These are phyloP conservation scores for Saturnispora ahearnii DNA, from an alignment of 805 yeast genomes.

Conservation along the genomic window DNA sequence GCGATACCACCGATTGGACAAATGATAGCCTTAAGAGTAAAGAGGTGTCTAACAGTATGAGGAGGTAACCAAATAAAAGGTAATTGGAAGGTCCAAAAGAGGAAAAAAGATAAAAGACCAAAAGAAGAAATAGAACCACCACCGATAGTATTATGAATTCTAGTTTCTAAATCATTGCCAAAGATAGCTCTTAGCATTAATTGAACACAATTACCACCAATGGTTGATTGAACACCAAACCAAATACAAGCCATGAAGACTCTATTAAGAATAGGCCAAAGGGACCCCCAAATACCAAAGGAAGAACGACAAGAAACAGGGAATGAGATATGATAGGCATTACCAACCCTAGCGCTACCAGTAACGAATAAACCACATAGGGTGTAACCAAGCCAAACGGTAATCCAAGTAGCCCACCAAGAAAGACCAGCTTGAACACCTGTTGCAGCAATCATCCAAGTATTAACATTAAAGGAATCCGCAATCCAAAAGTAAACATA, in stretches of 20 bases:
- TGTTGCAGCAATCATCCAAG: conserved; percentile 87
- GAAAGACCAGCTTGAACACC: conserved; percentile 69
- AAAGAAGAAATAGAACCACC: conserved; percentile 48
- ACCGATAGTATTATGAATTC: conserved; percentile 57
- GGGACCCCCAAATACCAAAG: conserved; percentile 78
- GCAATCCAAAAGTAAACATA: conserved; percentile 79
- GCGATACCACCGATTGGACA: conserved; percentile 81
- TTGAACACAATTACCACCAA: conserved; percentile 77
- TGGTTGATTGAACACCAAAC: conserved; percentile 81
- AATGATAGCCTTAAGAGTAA: conserved; percentile 69
- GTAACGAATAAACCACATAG: conserved; percentile 63
- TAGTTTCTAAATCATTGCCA: conserved; percentile 51
- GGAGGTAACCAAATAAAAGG: conserved; percentile 81
- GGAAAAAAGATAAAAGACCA: conserved; percentile 64
- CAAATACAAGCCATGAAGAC: conserved; percentile 73
- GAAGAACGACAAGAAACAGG: conserved; percentile 77
- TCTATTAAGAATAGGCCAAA: conserved; percentile 85
- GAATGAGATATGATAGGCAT: conserved; percentile 73
- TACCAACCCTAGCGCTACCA: conserved; percentile 69
- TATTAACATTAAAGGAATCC: conserved; percentile 81
- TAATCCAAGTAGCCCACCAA: conserved; percentile 90
- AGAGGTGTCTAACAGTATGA: conserved; percentile 72
- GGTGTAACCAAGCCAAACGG: conserved; percentile 79
- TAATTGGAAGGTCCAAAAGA: conserved; percentile 72
- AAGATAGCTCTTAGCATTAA: conserved; percentile 71